Evolutionary conservation across 2,329 filamentous ascomycete genomes (phyloP), one percentile per base, ranked within the genome.

Genomic region (Colletotrichum caudatum): DNA sequence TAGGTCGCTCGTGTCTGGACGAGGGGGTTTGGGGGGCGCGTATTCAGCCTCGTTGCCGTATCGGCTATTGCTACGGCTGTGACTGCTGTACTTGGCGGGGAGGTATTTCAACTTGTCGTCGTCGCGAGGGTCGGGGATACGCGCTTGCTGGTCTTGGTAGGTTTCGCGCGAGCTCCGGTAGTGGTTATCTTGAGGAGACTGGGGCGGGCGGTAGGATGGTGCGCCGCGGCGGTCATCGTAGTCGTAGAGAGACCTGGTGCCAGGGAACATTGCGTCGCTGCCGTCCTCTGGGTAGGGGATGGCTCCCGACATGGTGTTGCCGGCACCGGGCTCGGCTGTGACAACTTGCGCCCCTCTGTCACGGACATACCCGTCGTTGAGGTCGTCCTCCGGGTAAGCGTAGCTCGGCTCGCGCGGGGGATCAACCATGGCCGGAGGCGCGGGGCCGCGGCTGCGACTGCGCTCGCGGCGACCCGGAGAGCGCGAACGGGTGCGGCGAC

Each of bases 41-140:
- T 77, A 60, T 76, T 78, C 77, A 29, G 50, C 64, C 20, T 73
- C 72, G 68, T 67, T 62, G 57, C 72, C 71, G 35, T 61, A 74
- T 67, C 64, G 68, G 72, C 70, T 73, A 72, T 57, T 72, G 64
- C 51, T 77, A 54, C 50, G 81, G 80, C 68, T 80, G 78, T 66
- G 67, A 18, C 51, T 79, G 75, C 81, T 81, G 74, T 88, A 87
- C 75, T 86, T 87, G 72, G 83, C 81, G 1, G 85, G 85, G 48
- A 87, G 77, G 74, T 81, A 85, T 67, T 83, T 82, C 58, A 86
- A 76, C 74, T 79, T 81, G 62, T 83, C 79, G 12, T 82, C 80
- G 23, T 78, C 78, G 54, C 72, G 72, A 16, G 69, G 70, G 11
- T 75, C 70, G 20, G 69, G 61, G 8, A 61, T 64, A n/a, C 74